Evolutionary conservation across 768 basidiomycete genomes (phyloP), one percentile per base, ranked within the genome.

Genomic region (Arthromyces matolae): DNA sequence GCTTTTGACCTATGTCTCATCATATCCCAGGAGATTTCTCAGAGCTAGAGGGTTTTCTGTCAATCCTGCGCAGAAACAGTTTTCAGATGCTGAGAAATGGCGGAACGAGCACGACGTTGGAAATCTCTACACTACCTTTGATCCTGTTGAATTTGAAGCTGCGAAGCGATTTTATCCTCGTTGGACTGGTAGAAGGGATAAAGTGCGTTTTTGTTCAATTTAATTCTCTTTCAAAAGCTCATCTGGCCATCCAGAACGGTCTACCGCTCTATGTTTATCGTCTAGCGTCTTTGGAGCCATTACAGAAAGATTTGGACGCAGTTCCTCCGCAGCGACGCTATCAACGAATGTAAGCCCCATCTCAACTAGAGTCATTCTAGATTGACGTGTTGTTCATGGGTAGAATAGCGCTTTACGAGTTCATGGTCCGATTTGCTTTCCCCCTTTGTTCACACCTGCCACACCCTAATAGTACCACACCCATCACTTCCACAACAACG

Each of bases 171-270:
- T 83, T 51, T 93, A 91, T 65, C 87, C 89, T 1, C 75, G 84
- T 25, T 91, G 86, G 86, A 90, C 86, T 0, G 89, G 89, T 0
- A 72, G 84, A 36, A 70, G 87, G 53, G 84, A 89, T 61, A 87
- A 85, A 71, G 88, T 83, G 54, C 2, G 69, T 53, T 45, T 41
- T n/a, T 23, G 32, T 31, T 24, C 14, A 19, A 42, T 42, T 16
- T 22, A 27, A 37, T 9, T 28, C 23, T 14, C 4, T 43, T 31
- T 18, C 32, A 9, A 14, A 34, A 25, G 22, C 47, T 45, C 27
- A 29, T 27, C 9, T 12, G 33, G 29, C n/a, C 22, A 5, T 44
- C 19, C 35, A 88, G 84, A 66, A 77, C 35, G 89, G 88, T 20
- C 62, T 80, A 37, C 89, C 89, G 1, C 52, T 91, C 5, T 90